A percentile compares a stretch with the other conserved stretches of the same genome.
Evolutionary conservation across 306 rosid species (phyloP).

Genomic region (Luffa aegyptiaca): DNA sequence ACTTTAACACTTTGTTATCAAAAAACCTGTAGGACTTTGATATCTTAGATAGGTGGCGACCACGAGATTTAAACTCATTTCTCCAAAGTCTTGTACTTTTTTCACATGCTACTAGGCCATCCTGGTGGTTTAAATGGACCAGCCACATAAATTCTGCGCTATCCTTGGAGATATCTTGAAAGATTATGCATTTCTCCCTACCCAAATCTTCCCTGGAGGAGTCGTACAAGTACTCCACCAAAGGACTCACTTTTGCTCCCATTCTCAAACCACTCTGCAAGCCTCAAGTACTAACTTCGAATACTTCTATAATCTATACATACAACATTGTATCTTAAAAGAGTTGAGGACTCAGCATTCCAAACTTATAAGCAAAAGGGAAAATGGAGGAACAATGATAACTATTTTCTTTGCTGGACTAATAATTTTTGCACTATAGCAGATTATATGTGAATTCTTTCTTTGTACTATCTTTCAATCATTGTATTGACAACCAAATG

Average conservation of each 20-base stretch:
- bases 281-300: not conserved
- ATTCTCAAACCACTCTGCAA: not conserved
- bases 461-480: not conserved
- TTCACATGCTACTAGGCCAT: not conserved
- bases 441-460: not conserved
- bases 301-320: too few species aligned
- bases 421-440: not conserved
- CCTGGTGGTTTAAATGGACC: not conserved
- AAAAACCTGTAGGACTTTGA: too few species aligned
- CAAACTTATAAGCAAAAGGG: not conserved
- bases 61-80: too few species aligned
- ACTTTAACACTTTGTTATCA: too few species aligned
- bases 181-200: not conserved
- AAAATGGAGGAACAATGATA: not conserved
- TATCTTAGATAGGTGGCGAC: too few species aligned
- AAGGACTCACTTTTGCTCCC: not conserved
- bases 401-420: not conserved
- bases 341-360: not conserved
- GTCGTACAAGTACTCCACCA: not conserved
- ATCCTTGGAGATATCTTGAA: not conserved
- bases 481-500: not conserved
- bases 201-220: not conserved
- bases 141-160: not conserved
- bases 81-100: too few species aligned
- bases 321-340: not conserved